These are phyloP conservation scores for Moesziomyces sp. DNA, from an alignment of 1,284 basidiomycete species.

Conservation along the genomic window DNA sequence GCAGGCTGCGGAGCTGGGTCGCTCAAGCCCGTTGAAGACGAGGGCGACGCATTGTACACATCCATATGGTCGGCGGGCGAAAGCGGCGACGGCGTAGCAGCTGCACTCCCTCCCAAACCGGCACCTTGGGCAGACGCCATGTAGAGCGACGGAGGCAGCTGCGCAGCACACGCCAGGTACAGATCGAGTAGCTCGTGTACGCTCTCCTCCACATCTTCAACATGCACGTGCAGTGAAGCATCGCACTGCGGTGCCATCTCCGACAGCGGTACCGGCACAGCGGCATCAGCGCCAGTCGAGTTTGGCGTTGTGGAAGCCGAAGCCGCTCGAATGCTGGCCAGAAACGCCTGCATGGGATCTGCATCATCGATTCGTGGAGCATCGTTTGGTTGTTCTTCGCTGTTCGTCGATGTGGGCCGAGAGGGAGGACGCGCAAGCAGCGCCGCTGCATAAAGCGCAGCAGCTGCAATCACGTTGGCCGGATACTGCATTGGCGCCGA, in stretches of 20 bases:
- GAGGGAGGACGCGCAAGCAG: conserved; percentile 43
- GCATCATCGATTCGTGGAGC: background rate
- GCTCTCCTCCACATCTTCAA: conserved; percentile 53
- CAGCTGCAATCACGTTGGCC: conserved; percentile 58
- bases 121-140: conserved; percentile 7
- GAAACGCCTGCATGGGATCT: conserved; percentile 11
- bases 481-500: conserved; percentile 58
- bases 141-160: conserved; percentile 38
- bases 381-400: too few species aligned
- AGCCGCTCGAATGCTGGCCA: conserved; percentile 18
- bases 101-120: conserved; percentile 4
- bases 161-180: conserved; percentile 27
- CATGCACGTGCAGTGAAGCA: conserved; percentile 4
- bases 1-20: conserved; percentile 8
- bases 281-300: background rate
- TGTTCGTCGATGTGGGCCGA: background rate
- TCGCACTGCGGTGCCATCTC: conserved; percentile 27
- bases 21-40: conserved; percentile 18
- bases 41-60: conserved; percentile 17
- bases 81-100: conserved; percentile 32
- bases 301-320: conserved; percentile 16
- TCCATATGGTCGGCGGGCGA: conserved; percentile 44
- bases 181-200: conserved; percentile 52
- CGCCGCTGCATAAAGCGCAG: conserved; percentile 53
- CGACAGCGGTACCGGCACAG: conserved; percentile 17